Evolutionary conservation across 1,139 yeast species (phyloP).

Genomic region (Yamadazyma dendronema): DNA sequence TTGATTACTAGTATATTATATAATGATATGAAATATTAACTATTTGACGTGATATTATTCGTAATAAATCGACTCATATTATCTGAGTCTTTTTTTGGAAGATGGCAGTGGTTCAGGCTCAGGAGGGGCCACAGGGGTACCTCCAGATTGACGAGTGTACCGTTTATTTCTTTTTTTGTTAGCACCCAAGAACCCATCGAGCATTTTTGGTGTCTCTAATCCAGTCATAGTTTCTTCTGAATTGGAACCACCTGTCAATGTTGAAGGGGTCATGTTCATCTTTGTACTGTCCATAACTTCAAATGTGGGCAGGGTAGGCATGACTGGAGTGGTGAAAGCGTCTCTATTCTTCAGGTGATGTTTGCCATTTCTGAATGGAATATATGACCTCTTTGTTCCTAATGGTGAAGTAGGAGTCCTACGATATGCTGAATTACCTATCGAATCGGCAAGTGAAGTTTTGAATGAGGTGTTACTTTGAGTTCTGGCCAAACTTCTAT

Average conservation of each 20-base stretch:
- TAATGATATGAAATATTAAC: neutral
- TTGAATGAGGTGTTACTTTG: slow-evolving; percentile 77
- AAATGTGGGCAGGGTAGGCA: slow-evolving; percentile 23
- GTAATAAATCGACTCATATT: too few species aligned
- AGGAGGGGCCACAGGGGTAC: neutral
- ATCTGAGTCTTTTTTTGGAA: slow-evolving; percentile 4
- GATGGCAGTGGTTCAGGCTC: slow-evolving; percentile 6
- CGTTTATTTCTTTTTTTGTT: slow-evolving; percentile 25
- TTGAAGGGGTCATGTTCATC: slow-evolving; percentile 3
- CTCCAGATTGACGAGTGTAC: slow-evolving; percentile 8
- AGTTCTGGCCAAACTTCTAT: slow-evolving; percentile 71
- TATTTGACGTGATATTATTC: too few species aligned
- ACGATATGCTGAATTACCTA: slow-evolving; percentile 27
- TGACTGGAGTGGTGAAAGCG: slow-evolving; percentile 22
- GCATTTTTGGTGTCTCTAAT: slow-evolving; percentile 17
- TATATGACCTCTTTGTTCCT: slow-evolving; percentile 35
- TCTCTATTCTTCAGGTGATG: slow-evolving; percentile 20
- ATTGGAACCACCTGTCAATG: slow-evolving; percentile 1
- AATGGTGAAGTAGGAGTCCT: slow-evolving; percentile 14
- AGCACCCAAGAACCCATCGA: slow-evolving; percentile 29
- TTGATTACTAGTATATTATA: too few species aligned
- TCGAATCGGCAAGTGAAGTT: slow-evolving; percentile 66
- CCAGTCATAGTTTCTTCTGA: slow-evolving; percentile 1
- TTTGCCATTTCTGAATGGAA: slow-evolving; percentile 43
- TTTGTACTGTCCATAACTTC: slow-evolving; percentile 12